phyloP scores from a whole-genome alignment of 1,139 yeast genomes.

The Geotrichum candidum region DNA sequence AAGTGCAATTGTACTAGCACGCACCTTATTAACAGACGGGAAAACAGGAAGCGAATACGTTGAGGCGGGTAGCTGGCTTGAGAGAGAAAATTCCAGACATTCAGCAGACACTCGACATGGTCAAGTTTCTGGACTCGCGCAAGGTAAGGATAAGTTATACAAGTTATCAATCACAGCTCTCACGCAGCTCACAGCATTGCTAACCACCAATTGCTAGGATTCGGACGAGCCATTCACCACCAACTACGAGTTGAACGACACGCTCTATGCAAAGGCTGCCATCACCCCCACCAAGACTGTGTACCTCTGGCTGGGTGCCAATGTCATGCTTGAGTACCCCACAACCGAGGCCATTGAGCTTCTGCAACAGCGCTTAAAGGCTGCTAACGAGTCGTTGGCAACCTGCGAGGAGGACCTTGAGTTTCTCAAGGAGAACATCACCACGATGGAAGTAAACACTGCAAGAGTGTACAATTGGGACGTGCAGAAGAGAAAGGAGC shows the following conservation, averaged over 20 bases:
- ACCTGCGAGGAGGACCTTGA: slow-evolving; percentile 79
- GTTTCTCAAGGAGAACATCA: slow-evolving; percentile 82
- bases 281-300: slow-evolving; percentile 61
- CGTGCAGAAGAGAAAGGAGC: slow-evolving; percentile 68
- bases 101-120: slow-evolving; percentile 71
- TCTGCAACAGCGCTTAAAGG: slow-evolving; percentile 54
- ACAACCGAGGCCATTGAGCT: slow-evolving; percentile 77
- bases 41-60: slow-evolving; percentile 51
- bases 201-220: slow-evolving; percentile 27
- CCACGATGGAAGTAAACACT: slow-evolving; percentile 96
- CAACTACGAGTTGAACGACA: slow-evolving; percentile 87
- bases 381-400: slow-evolving; percentile 54
- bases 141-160: slow-evolving; percentile 27
- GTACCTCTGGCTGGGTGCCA: slow-evolving; percentile 88
- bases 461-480: slow-evolving; percentile 96
- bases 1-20: neutral
- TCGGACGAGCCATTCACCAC: slow-evolving; percentile 49
- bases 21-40: neutral
- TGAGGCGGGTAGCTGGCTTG: slow-evolving; percentile 60
- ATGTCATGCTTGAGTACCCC: slow-evolving; percentile 94
- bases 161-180: neutral
- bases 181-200: neutral
- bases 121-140: slow-evolving; percentile 50
- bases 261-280: slow-evolving; percentile 77
- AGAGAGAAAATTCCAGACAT: slow-evolving; percentile 83